phyloP scores from a whole-genome alignment of 108 stramenopile species.

The Cylindrotheca closterium region DNA sequence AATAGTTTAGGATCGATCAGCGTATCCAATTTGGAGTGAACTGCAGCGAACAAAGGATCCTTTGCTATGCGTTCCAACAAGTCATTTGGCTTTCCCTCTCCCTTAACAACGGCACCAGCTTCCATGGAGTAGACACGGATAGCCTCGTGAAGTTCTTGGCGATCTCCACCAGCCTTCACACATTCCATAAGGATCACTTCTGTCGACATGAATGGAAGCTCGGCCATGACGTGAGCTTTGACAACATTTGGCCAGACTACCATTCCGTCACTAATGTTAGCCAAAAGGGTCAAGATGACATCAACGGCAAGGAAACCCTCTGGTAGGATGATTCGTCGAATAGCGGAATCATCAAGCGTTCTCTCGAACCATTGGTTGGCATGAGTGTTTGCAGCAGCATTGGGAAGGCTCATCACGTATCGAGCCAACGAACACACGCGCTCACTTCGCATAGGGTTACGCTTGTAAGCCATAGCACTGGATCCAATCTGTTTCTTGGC shows the following conservation, averaged over 20 bases:
- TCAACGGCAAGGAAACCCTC: constrained; percentile 95
- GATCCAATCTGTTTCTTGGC: constrained; percentile 96
- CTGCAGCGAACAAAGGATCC: constrained; percentile 85
- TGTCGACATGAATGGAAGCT: constrained; percentile 99
- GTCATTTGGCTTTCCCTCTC: constrained; percentile 97
- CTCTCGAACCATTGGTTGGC: constrained; percentile 99
- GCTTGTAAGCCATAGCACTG: constrained; percentile 98
- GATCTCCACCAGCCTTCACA: constrained; percentile 97
- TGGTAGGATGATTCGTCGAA: constrained; percentile 95
- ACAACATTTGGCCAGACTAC: constrained; percentile 99
- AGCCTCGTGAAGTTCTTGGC: constrained; percentile 97
- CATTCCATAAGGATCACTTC: constrained; percentile 99
- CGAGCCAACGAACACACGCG: constrained; percentile 92
- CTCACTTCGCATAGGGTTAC: constrained; percentile 97
- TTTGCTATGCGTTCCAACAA: constrained; percentile 91
- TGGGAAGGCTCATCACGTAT: constrained; percentile 93
- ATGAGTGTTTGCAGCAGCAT: constrained; percentile 92
- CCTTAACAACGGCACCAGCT: constrained; percentile 97
- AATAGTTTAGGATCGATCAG: constrained; percentile 93
- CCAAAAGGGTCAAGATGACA: constrained; percentile 90
- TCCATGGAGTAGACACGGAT: constrained; percentile 98
- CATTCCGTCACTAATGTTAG: constrained; percentile 95
- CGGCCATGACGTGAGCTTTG: constrained; percentile 90
- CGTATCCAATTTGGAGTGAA: constrained; percentile 86
- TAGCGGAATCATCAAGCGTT: constrained; percentile 98